phyloP scores from a whole-genome alignment of 225 moss, liverwort and hornwort species.

The Neckera pumila region DNA sequence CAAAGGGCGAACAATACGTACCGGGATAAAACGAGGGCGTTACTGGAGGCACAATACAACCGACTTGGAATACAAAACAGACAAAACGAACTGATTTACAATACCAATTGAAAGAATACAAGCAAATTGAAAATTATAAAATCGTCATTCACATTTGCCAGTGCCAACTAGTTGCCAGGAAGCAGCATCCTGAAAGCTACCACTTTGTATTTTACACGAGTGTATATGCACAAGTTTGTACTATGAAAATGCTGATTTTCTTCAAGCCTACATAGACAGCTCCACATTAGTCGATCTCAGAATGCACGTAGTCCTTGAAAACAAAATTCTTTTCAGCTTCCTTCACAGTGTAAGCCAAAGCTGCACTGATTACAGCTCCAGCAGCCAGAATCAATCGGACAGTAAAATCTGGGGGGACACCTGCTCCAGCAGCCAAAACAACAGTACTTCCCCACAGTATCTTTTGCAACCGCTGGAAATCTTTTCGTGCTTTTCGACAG shows the following conservation, averaged over 20 bases:
- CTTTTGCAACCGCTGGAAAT: slow-evolving; percentile 71
- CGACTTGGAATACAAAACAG: not conserved
- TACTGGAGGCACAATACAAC: not conserved
- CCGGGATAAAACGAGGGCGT: not conserved
- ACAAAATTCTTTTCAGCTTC: slow-evolving; percentile 77
- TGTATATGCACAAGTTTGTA: not conserved
- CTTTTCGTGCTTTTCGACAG: slow-evolving; percentile 53
- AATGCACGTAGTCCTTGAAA: slow-evolving; percentile 89
- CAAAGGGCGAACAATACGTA: not conserved
- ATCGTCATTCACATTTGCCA: not conserved
- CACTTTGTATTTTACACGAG: slow-evolving; percentile 1
- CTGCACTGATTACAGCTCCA: slow-evolving; percentile 56
- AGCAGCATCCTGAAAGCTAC: not conserved
- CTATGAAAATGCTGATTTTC: not conserved
- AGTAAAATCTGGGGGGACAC: slow-evolving; percentile 65
- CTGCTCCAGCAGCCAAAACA: slow-evolving; percentile 78
- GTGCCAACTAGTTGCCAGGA: not conserved
- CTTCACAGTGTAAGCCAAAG: slow-evolving; percentile 55
- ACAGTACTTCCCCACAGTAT: slow-evolving; percentile 73
- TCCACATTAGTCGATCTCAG: slow-evolving; percentile 59
- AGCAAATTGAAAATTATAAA: not conserved
- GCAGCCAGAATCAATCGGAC: slow-evolving; percentile 51
- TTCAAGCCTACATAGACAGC: not conserved
- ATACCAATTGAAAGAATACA: not conserved
- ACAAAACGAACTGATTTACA: not conserved